These are phyloP conservation scores for Dendrostoma leiphaemia DNA, from an alignment of 2,329 filamentous ascomycete genomes.

Conservation along the genomic window DNA sequence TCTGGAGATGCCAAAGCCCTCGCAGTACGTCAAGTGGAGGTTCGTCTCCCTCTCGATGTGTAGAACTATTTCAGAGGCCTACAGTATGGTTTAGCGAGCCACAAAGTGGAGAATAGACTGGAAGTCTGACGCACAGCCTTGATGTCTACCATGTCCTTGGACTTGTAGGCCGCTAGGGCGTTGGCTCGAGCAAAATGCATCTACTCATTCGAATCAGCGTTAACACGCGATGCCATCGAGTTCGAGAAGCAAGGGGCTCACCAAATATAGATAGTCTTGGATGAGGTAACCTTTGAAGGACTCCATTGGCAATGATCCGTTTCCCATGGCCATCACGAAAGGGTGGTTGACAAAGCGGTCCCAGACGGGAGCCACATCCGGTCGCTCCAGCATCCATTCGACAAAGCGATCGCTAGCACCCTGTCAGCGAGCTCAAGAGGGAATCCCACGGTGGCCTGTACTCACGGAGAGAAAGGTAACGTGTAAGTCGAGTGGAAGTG, in stretches of 20 bases:
- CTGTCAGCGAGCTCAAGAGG: background rate
- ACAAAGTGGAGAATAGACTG: no score
- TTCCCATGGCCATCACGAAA: conserved; percentile 75
- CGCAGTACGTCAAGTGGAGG: conserved; percentile 80
- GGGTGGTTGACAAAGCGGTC: conserved; percentile 73
- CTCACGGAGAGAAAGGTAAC: conserved; percentile 66
- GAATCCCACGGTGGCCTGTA: background rate
- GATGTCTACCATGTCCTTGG: conserved; percentile 71
- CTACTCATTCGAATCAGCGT: conserved; percentile 36
- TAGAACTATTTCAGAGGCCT: conserved; percentile 59
- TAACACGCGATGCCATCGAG: background rate
- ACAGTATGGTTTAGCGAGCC: background rate
- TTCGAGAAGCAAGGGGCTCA: conserved; percentile 36
- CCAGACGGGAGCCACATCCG: conserved; percentile 75
- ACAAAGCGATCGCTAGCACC: conserved; percentile 68
- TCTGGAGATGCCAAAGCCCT: conserved; percentile 72
- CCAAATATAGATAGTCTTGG: conserved; percentile 89
- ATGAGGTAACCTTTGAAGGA: conserved; percentile 87
- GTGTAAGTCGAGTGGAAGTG: conserved; percentile 73
- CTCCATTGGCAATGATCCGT: conserved; percentile 70
- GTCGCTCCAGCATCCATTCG: conserved; percentile 74
- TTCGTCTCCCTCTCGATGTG: conserved; percentile 79
- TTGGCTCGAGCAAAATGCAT: conserved; percentile 86
- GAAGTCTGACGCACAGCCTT: conserved; percentile 61
- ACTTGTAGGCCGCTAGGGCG: conserved; percentile 82